Base-by-base conservation (phyloP, 768 basidiomycete species). In the Termitomyces sp. region DNA sequence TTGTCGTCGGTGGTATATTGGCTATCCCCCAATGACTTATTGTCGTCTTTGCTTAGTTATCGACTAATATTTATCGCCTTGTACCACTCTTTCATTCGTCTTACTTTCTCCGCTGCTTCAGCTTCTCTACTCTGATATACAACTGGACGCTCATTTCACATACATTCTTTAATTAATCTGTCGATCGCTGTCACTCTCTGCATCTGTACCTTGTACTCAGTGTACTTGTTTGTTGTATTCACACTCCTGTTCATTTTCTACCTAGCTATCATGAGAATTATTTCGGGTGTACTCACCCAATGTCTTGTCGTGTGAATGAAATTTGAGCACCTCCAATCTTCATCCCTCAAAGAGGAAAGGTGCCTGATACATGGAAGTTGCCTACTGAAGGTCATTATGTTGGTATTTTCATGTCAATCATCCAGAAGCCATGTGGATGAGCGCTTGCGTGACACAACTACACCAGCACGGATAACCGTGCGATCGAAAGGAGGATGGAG, bases 401-500 rank as follows among this genome's bases (percentile, higher is more conserved):
- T 30, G 18, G 30, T 42, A 5, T 1, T 28, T 40, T 51, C 49
- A 51, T 20, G n/a, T 53, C 38, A 42, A n/a, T 40, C 38, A n/a
- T 28, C 38, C n/a, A 59, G 53, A 46, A 77, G 62, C 77, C 77
- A 80, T 30, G 59, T 64, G 42, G 66, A 61, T 30, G 71, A 70
- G 16, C 63, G 65, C 54, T 76, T 70, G 46, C 64, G 68, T 32
- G 80, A 75, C 52, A 82, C 77, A 12, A 83, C 66, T 33, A 60
- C 64, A 16, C 81, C 80, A 32, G 64, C 64, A 57, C 75, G 77
- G 58, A 84, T 77, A 7, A 81, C 83, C 10, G 79, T 83, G 46
- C 82, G 77, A 59, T 77, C 75, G 56, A 74, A 78, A 50, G 66
- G 60, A 5, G 85, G 84, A 63, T 76, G 75, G 35, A 84, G 74